Evolutionary conservation across 2,329 filamentous ascomycete species (phyloP), one percentile per base, ranked within the genome.

Genomic region (Pseudogymnoascus sp.): DNA sequence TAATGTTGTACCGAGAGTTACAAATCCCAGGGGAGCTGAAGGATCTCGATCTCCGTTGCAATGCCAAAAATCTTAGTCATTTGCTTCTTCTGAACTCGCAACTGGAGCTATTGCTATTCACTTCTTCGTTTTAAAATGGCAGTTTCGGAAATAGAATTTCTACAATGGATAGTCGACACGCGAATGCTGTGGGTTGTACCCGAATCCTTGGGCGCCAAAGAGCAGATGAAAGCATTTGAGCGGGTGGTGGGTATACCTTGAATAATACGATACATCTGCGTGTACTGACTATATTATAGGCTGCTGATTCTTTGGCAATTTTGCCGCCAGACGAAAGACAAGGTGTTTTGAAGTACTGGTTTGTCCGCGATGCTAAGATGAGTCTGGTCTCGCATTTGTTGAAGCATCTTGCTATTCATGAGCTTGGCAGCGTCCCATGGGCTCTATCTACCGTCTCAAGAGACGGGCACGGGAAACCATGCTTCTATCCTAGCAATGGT

Each of bases 331-430:
- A 80, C 8, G 87, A 91, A 70, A 82, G 80, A 63, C 71, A 79
- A 59, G 73, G 75, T 12, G 81, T 86, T 33, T 77, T 85, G 7
- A 78, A 78, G 62, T 90, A 84, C 75, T 82, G 84, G 75, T 83
- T 86, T 71, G 76, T 87, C 67, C 78, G 82, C 69, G 89, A 92
- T 74, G 89, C 89, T 60, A 88, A 88, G 71, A 87, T 91, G 80
- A 82, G 82, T 57, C 79, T 93, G 41, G 87, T 75, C 22, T 92
- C 89, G 15, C 82, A 86, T 43, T 80, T 93, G 58, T 78, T 92
- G 63, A 93, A 93, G 76, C 86, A 87, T 61, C 80, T 86, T 66
- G 85, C 82, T 68, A 82, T 91, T 65, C 78, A 82, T 61, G 80
- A 81, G 66, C 78, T 80, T 60, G 77, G 81, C 63, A 74, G 74